Evolutionary conservation across 805 yeast species (phyloP).

Genomic region (Helenozyma baotianmanensis): DNA sequence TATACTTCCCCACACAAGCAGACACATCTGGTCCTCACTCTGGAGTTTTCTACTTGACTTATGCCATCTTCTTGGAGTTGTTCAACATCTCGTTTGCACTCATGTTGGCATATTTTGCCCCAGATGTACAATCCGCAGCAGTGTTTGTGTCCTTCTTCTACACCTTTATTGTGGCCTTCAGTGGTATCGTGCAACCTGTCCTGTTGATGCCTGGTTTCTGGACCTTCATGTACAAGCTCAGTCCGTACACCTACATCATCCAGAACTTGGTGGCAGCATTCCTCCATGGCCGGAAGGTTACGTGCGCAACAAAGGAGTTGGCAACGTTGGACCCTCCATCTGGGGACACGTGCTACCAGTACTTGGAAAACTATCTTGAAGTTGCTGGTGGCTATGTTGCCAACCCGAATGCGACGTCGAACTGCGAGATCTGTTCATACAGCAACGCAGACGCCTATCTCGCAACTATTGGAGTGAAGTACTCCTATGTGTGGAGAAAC

Average conservation of each 20-base stretch:
- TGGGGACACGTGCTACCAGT: constrained; percentile 14
- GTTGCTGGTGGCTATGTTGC: constrained; percentile 8
- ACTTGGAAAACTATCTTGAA: constrained; percentile 8
- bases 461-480: constrained; percentile 7
- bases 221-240: constrained; percentile 43
- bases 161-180: constrained; percentile 55
- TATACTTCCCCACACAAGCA: constrained; percentile 32
- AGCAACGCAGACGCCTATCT: constrained; percentile 10
- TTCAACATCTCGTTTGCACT: constrained; percentile 41
- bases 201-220: constrained; percentile 45
- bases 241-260: constrained; percentile 50
- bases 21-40: constrained; percentile 20
- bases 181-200: constrained; percentile 47
- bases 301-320: constrained; percentile 47
- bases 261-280: constrained; percentile 46
- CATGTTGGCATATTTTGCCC: constrained; percentile 51
- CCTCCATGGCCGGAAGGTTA: constrained; percentile 41
- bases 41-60: constrained; percentile 42
- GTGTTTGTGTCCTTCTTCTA: constrained; percentile 53
- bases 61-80: constrained; percentile 44
- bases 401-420: constrained; percentile 8
- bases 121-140: constrained; percentile 64
- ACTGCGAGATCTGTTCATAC: constrained; percentile 11
- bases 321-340: constrained; percentile 46
- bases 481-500: constrained; percentile 12